These are phyloP conservation scores for Globisporangium solare DNA, from an alignment of 352 stramenopile genomes.

Conservation along the genomic window DNA sequence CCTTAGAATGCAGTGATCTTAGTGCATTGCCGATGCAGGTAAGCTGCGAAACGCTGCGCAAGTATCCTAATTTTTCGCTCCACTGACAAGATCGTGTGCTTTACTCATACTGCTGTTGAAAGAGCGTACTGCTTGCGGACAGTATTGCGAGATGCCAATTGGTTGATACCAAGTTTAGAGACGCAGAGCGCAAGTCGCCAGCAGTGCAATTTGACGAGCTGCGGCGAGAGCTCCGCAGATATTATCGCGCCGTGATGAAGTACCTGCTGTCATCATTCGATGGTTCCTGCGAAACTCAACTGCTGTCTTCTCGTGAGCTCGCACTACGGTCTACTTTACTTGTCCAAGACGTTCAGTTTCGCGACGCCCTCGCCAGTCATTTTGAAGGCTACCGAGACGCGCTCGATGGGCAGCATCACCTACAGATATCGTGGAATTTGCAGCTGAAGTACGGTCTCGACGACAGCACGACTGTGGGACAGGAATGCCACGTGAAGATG, in stretches of 20 bases:
- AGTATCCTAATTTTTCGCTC: too few species aligned
- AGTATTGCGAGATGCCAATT: conserved; percentile 36
- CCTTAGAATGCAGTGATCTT: too few species aligned
- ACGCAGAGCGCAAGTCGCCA: background rate
- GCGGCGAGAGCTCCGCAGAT: background rate
- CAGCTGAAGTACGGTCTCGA: conserved; percentile 66
- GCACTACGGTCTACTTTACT: conserved; percentile 24
- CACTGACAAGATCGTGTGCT: background rate
- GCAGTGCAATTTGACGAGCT: background rate
- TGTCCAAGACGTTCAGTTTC: conserved; percentile 54
- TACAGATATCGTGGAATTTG: conserved; percentile 31
- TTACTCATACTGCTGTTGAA: background rate
- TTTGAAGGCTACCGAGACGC: conserved; percentile 4
- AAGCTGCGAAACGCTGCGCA: background rate
- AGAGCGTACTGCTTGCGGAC: conserved; percentile 49
- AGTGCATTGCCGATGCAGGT: conserved; percentile 26
- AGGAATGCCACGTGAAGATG: conserved; percentile 62
- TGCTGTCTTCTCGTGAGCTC: conserved; percentile 17
- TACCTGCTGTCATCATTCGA: background rate
- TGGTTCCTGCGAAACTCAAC: too few species aligned
- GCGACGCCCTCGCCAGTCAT: conserved; percentile 36
- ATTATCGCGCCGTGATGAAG: background rate
- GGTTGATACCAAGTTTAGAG: conserved; percentile 21
- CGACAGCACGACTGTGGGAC: conserved; percentile 46
- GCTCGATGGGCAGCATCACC: background rate